These are phyloP conservation scores for Hydrangea macrophylla DNA, from an alignment of 148 eudicot species.

Conservation along the genomic window DNA sequence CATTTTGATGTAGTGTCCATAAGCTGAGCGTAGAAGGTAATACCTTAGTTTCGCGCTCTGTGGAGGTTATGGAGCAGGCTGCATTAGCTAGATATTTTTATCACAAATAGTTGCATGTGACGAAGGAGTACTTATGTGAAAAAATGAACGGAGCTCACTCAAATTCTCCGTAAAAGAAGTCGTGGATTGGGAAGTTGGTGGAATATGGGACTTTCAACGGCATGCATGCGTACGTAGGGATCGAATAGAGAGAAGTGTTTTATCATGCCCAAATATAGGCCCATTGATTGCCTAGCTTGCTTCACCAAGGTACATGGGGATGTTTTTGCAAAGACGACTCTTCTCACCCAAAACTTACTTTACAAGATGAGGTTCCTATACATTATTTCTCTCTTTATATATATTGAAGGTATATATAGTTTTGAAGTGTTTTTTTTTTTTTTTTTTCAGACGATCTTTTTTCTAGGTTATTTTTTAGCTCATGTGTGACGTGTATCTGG, in stretches of 20 bases:
- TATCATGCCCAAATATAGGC: constrained; percentile 20
- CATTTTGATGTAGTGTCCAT: no score
- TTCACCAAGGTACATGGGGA: constrained; percentile 55
- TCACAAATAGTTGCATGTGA: constrained; percentile 40
- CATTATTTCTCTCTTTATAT: no score
- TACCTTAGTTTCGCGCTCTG: constrained; percentile 61
- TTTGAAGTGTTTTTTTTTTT: no score
- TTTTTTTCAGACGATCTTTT: no score
- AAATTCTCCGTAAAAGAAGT: constrained; percentile 39
- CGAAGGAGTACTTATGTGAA: constrained; percentile 56
- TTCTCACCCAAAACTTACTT: constrained; percentile 42
- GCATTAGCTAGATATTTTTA: no score
- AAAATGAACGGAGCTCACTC: constrained; percentile 45
- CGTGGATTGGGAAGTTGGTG: constrained; percentile 53
- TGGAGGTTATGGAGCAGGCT: constrained; percentile 60
- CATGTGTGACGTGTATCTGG: no score
- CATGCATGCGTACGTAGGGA: not conserved
- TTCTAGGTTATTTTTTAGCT: no score
- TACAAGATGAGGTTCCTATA: no score
- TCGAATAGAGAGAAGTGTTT: constrained; percentile 31
- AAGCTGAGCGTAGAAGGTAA: constrained; percentile 73
- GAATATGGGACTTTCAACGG: constrained; percentile 48
- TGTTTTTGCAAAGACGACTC: constrained; percentile 58
- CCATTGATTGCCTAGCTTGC: constrained; percentile 51
- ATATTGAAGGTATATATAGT: no score